Percentiles rank a stretch among this genome's conserved stretches.
Conservation (phyloP, 225 moss, liverwort and hornwort species). For the Thuidium tamariscinum region DNA sequence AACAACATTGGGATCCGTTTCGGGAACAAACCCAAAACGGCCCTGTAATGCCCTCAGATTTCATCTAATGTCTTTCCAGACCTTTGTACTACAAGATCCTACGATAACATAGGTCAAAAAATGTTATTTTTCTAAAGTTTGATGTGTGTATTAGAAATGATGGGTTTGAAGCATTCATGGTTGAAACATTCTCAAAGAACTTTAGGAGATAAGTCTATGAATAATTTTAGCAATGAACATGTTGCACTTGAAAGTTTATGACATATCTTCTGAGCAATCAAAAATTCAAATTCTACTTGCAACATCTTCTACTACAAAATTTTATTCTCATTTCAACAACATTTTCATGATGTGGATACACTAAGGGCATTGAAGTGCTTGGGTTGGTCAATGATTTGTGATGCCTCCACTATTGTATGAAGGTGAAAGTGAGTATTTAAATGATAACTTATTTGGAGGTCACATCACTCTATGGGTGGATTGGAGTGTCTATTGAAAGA, state of each 20-base stretch:
- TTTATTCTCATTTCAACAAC: not conserved
- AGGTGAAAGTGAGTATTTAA: not conserved
- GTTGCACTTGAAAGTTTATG: not conserved
- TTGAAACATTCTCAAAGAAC: no score
- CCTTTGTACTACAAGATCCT: no score
- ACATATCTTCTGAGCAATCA: not conserved
- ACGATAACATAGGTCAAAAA: no score
- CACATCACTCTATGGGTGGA: not conserved
- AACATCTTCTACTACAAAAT: not conserved
- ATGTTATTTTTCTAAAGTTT: no score
- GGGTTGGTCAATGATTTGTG: not conserved
- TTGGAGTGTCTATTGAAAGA: not conserved
- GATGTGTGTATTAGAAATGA: no score
- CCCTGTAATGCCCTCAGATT: no score
- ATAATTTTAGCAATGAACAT: not conserved
- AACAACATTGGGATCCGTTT: no score
- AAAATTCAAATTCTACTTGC: not conserved
- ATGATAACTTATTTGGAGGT: not conserved
- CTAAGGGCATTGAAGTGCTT: accelerated
- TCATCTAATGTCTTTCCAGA: no score
- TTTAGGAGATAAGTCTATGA: no score
- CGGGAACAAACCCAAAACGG: no score
- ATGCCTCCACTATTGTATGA: not conserved
- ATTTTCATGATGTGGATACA: not conserved
- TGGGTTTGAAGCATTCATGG: no score